Evolutionary conservation across 805 yeast species (phyloP).

Genomic region (Starmerella bacillaris): DNA sequence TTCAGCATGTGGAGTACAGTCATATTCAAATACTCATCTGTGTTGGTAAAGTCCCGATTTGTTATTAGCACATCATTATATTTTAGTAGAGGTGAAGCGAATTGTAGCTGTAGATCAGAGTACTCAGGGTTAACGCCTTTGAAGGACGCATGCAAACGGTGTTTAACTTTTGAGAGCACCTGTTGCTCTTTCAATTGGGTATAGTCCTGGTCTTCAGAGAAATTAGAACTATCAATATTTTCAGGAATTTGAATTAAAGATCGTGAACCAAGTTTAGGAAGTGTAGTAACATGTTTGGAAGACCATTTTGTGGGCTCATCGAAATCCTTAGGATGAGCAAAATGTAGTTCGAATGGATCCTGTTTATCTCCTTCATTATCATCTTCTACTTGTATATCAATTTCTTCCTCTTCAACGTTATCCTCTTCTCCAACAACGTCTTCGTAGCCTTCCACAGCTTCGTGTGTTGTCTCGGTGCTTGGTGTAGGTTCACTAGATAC

Average conservation of each 20-base stretch:
- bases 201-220: neutral
- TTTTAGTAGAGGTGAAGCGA: constrained; percentile 48
- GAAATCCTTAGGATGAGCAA: constrained; percentile 30
- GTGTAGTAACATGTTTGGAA: constrained; percentile 13
- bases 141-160: constrained; percentile 25
- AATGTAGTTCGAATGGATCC: constrained; percentile 71
- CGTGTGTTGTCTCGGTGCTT: neutral
- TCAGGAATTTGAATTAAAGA: constrained; percentile 11
- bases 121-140: constrained; percentile 21
- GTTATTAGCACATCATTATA: constrained; percentile 59
- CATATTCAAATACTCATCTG: constrained; percentile 37
- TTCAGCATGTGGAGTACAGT: constrained; percentile 59
- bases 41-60: constrained; percentile 33
- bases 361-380: constrained; percentile 20
- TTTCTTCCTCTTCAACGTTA: constrained; percentile 19
- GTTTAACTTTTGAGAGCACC: constrained; percentile 24
- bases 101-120: constrained; percentile 30
- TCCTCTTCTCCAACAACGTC: constrained; percentile 16
- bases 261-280: constrained; percentile 15
- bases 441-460: constrained; percentile 7
- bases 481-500: neutral
- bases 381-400: constrained; percentile 5
- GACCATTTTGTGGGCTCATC: constrained; percentile 20
- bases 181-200: neutral
- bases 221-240: neutral